Evolutionary conservation across 1,284 basidiomycete genomes (phyloP).

Genomic region (Takashimella tepidaria): DNA sequence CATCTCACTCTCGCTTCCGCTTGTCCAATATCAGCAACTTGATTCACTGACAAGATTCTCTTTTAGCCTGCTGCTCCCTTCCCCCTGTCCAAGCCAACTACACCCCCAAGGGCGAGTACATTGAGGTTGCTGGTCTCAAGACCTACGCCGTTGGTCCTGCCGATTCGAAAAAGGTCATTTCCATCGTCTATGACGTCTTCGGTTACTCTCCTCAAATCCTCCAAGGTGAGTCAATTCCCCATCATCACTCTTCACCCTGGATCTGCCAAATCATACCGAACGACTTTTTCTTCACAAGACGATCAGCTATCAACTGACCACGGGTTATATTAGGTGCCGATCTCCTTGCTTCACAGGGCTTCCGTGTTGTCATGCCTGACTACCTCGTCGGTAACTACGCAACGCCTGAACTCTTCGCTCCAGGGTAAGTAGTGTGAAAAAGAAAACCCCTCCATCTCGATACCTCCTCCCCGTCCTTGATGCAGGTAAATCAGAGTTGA

Average conservation of each 20-base stretch:
- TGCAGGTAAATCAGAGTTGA: background rate
- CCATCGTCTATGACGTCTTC: slow-evolving; percentile 43
- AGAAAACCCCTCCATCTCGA: no score
- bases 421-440: slow-evolving; percentile 21
- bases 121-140: slow-evolving; percentile 44
- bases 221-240: slow-evolving; percentile 41
- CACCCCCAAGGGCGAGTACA: slow-evolving; percentile 49
- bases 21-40: no score
- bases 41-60: background rate
- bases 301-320: no score
- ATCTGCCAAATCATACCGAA: no score
- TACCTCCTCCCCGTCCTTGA: no score
- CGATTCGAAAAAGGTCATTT: slow-evolving; percentile 33
- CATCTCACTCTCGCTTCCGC: background rate
- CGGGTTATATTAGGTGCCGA: slow-evolving; percentile 47
- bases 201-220: slow-evolving; percentile 50
- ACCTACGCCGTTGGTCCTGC: slow-evolving; percentile 40
- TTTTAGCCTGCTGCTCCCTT: slow-evolving; percentile 50
- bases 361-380: slow-evolving; percentile 50
- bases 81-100: slow-evolving; percentile 51
- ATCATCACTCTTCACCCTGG: no score
- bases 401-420: slow-evolving; percentile 39
- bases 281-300: no score
- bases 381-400: slow-evolving; percentile 47
- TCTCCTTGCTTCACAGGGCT: slow-evolving; percentile 44